A percentile compares a stretch with the other conserved stretches of the same genome.
phyloP scores from a whole-genome alignment of 805 yeast genomes.

The Yarrowia yakushimensis region DNA sequence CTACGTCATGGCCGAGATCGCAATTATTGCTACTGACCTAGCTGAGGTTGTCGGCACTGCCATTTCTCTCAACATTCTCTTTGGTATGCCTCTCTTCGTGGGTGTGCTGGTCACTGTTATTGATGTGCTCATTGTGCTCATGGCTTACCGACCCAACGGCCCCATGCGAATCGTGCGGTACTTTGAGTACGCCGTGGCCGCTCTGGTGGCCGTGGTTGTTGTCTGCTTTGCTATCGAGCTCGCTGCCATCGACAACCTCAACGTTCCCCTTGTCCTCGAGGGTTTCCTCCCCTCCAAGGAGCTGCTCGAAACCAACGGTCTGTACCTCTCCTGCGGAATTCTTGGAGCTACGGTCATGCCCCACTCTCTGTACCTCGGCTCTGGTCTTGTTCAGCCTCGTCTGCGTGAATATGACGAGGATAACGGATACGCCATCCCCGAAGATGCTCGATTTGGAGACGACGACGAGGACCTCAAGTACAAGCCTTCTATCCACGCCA shows the following conservation, averaged over 20 bases:
- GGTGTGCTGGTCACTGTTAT: constrained; percentile 79
- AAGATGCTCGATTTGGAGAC: constrained; percentile 28
- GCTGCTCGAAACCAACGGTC: constrained; percentile 58
- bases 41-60: constrained; percentile 96
- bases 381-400: constrained; percentile 84
- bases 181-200: constrained; percentile 72
- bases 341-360: constrained; percentile 97
- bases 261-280: constrained; percentile 49
- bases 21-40: constrained; percentile 86
- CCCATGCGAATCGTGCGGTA: constrained; percentile 68
- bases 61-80: constrained; percentile 71
- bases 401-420: constrained; percentile 67
- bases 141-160: constrained; percentile 77
- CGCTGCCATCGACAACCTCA: constrained; percentile 45
- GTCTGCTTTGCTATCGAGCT: constrained; percentile 71
- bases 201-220: constrained; percentile 69
- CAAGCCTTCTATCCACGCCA: constrained; percentile 76
- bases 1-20: constrained; percentile 74
- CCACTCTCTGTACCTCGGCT: constrained; percentile 78
- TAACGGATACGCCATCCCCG: constrained; percentile 44
- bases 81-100: constrained; percentile 63
- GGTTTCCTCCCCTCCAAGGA: constrained; percentile 73
- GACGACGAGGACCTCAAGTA: constrained; percentile 37
- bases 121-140: constrained; percentile 73
- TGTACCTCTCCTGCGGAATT: constrained; percentile 75